phyloP scores from a whole-genome alignment of 805 yeast species.

The Schizosaccharomyces cryophilus region DNA sequence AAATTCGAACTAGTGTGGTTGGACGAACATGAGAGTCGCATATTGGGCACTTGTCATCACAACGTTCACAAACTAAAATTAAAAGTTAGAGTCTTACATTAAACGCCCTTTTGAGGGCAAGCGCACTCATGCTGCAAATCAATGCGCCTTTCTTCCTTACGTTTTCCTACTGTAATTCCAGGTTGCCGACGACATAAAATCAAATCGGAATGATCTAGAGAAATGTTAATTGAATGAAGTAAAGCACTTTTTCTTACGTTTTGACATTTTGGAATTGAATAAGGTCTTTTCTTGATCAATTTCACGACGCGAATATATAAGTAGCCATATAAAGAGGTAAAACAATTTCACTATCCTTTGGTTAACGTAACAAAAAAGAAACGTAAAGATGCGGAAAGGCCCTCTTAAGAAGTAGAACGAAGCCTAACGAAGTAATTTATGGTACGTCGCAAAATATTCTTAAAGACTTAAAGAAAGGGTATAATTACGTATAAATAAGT shows the following conservation, averaged over 20 bases:
- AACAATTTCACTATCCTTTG: no score
- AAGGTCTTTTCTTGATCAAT: no score
- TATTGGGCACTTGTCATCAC: constrained; percentile 78
- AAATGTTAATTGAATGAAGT: background rate
- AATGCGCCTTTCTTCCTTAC: background rate
- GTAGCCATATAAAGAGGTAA: no score
- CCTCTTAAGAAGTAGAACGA: no score
- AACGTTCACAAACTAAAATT: constrained; percentile 37
- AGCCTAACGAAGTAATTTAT: no score
- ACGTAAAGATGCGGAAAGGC: no score
- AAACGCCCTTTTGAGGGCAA: background rate
- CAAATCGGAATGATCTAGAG: constrained; percentile 43
- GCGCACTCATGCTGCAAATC: background rate
- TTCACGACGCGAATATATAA: no score
- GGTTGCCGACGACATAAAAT: constrained; percentile 68
- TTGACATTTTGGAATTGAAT: background rate
- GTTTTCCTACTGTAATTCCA: constrained; percentile 39
- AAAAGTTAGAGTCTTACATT: background rate
- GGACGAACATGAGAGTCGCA: constrained; percentile 66
- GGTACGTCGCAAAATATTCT: no score
- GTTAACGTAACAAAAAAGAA: no score
- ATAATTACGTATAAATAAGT: no score
- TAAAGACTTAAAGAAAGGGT: no score
- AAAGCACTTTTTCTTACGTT: background rate
- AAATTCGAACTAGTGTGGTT: constrained; percentile 37